Conservation (phyloP, 768 basidiomycete genomes). For the Kondoa malvinella region DNA sequence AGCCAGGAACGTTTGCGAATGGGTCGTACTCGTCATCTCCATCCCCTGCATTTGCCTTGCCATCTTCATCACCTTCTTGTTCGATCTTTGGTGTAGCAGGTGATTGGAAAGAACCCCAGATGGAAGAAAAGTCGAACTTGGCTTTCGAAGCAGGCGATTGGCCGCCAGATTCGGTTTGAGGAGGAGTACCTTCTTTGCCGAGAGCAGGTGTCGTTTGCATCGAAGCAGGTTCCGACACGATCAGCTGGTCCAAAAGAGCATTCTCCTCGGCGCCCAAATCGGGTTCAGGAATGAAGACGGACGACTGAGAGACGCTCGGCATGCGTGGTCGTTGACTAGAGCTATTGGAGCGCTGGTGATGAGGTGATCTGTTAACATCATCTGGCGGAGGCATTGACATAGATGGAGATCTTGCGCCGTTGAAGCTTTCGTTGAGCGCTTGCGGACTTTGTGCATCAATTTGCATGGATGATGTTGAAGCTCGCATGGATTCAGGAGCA, state of each 20-base stretch:
- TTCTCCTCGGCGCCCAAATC: constrained; percentile 7
- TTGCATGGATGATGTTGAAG: not conserved
- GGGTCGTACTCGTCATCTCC: constrained; percentile 15
- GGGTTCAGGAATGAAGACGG: constrained; percentile 2
- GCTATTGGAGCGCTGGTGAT: no score
- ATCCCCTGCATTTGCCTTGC: constrained; percentile 5
- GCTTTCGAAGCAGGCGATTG: constrained; percentile 5
- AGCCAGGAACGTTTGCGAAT: constrained; percentile 14
- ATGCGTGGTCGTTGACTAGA: no score
- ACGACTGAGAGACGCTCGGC: not conserved
- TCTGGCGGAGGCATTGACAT: not conserved
- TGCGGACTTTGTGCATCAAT: not conserved
- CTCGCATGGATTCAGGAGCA: not conserved
- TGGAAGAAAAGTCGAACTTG: constrained; percentile 23
- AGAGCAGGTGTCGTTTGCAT: not conserved
- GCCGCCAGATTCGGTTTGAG: not conserved
- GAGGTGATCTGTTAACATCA: not conserved
- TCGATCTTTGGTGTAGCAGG: constrained; percentile 17
- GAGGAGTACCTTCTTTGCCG: not conserved
- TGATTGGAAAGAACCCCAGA: constrained; percentile 24
- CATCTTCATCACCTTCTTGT: constrained; percentile 2
- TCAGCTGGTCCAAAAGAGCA: not conserved
- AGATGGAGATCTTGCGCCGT: not conserved
- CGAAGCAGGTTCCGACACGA: not conserved
- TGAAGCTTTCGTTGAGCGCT: not conserved